These are phyloP conservation scores for Ceratobasidium theobromae DNA, from an alignment of 1,284 basidiomycete genomes.

Conservation along the genomic window DNA sequence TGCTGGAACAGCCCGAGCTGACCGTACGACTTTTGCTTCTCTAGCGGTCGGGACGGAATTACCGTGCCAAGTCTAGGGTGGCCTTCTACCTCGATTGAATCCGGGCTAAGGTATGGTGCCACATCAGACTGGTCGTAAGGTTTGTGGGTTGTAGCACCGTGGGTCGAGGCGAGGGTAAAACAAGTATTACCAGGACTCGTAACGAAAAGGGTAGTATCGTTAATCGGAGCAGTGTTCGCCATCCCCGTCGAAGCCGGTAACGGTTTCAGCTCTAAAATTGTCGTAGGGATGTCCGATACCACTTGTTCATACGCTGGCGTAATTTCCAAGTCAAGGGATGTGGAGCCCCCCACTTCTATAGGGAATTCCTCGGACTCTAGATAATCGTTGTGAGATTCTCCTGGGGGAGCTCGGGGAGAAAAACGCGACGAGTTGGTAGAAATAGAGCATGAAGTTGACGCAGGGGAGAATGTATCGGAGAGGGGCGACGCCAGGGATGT, in stretches of 20 bases:
- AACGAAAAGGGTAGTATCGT: background rate
- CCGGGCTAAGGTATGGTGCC: no score
- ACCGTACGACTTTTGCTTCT: background rate
- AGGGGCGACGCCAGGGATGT: constrained; percentile 11
- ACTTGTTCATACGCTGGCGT: background rate
- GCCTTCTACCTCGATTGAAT: no score
- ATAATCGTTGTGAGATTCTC: background rate
- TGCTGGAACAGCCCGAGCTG: background rate
- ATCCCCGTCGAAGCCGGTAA: background rate
- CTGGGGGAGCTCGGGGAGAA: background rate
- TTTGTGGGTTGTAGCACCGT: no score
- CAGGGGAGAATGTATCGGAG: constrained; percentile 14
- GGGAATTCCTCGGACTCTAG: constrained; percentile 7
- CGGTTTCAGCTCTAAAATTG: background rate
- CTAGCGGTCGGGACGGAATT: background rate
- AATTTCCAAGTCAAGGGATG: constrained; percentile 1
- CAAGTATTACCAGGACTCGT: background rate
- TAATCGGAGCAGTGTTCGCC: background rate
- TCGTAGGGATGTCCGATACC: background rate
- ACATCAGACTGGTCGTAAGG: no score
- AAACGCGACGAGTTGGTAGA: constrained; percentile 2
- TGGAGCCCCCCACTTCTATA: constrained; percentile 12
- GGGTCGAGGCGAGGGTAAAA: background rate
- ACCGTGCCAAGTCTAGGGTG: background rate
- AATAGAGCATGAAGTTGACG: constrained; percentile 5